Evolutionary conservation across 192 early-diverging fungal species (phyloP).

Genomic region (Helicostylum pulchrum): DNA sequence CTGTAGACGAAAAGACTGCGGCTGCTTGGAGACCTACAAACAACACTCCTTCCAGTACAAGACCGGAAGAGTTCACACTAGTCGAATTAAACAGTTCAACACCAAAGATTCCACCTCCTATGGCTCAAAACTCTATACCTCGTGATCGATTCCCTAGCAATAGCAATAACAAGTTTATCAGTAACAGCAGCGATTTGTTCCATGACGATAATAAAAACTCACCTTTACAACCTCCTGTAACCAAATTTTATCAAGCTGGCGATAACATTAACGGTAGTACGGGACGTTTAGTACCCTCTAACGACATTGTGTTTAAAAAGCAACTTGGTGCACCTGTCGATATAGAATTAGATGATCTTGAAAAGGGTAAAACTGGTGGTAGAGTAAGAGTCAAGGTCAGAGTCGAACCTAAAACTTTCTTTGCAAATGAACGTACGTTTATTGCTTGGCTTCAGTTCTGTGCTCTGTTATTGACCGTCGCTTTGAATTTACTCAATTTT

Average conservation of each 20-base stretch:
- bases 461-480: conserved; percentile 60
- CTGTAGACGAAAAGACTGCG: conserved; percentile 10
- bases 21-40: conserved; percentile 6
- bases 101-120: background rate
- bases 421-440: conserved; percentile 89
- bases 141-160: background rate
- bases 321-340: conserved; percentile 14
- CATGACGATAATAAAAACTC: conserved; percentile 5
- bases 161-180: background rate
- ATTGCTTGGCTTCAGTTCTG: conserved; percentile 78
- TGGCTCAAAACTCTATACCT: background rate
- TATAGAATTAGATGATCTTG: background rate
- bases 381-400: conserved; percentile 31
- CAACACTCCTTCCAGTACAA: background rate
- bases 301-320: conserved; percentile 4
- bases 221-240: background rate
- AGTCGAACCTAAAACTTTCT: conserved; percentile 71
- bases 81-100: conserved; percentile 3
- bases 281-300: conserved; percentile 1
- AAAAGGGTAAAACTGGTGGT: background rate
- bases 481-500: conserved; percentile 67
- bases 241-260: conserved; percentile 13
- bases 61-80: conserved; percentile 1
- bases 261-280: background rate
- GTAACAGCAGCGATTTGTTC: conserved; percentile 1